Evolutionary conservation across 129 eudicot species (phyloP), one percentile per base, ranked within the genome.

Genomic region (Centaurea solstitialis): DNA sequence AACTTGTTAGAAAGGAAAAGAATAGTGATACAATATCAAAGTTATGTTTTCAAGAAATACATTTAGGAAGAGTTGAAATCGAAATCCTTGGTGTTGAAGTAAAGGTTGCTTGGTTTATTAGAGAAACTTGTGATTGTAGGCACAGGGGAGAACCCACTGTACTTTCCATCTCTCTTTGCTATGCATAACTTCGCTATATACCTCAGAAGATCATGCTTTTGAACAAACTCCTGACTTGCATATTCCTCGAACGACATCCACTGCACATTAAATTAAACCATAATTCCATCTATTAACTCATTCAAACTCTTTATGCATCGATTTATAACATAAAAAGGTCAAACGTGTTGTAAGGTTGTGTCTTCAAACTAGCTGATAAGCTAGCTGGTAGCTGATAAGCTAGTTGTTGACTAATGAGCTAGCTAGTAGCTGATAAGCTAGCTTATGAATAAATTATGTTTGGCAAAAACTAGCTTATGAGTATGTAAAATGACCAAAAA

Each of bases 171-270:
- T 76, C 81, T 84, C 89, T 90, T 94, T n/a, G 96, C 89, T 50
- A 57, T 41, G 74, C 98, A 92, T 30, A 94, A 72, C 35, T 92
- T 89, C 35, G 70, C 82, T 64, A 92, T 81, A 64, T 89, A 77
- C 88, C 68, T 87, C 5, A 88, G 85, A 85, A 88, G 96, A 40
- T 91, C 96, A 64, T 94, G 88, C 66, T 83, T 85, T 72, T 91
- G 89, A 5, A 94, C 83, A 40, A 90, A 87, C 7, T 89, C 80
- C 77, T 92, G 98, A 13, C 82, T 86, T 41, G 89, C 92, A 67
- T 94, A 94, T 71, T 90, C 95, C 80, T 92, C 93, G 20, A 82
- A 92, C 3, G 91, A 84, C 96, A 94, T 94, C 98, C 98, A 94
- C 98, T 94, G 85, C 74, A 80, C 9, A 28, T 10, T 45, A 62